These are phyloP conservation scores for Cardiospermum halicacabum DNA, from an alignment of 345 rosid species.

Conservation along the genomic window DNA sequence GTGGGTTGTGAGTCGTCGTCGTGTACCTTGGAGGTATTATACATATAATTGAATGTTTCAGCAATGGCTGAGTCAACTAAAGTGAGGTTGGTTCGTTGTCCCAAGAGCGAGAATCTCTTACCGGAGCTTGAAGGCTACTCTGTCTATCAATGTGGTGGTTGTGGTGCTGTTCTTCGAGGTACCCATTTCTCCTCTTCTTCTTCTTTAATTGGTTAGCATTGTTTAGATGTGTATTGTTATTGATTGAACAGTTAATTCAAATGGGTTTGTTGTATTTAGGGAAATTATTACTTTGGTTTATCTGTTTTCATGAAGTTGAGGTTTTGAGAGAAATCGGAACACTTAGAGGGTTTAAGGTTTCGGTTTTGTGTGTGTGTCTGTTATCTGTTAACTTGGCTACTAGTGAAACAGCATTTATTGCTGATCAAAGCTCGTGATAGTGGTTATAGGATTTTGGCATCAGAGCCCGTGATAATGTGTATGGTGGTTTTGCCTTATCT, in stretches of 20 bases:
- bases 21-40: background rate
- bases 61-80: constrained; percentile 59
- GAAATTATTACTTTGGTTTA: background rate
- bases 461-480: background rate
- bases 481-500: background rate
- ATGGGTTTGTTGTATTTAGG: background rate
- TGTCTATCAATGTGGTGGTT: constrained; percentile 87
- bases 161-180: constrained; percentile 96
- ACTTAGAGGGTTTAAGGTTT: background rate
- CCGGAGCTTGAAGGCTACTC: constrained; percentile 76
- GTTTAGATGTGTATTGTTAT: background rate
- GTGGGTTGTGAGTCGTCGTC: constrained; percentile 9
- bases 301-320: background rate
- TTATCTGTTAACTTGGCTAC: background rate
- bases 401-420: background rate
- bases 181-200: constrained; percentile 13
- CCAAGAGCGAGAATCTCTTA: constrained; percentile 83
- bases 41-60: constrained; percentile 19
- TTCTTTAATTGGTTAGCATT: too few relatives aligned
- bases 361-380: background rate
- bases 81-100: constrained; percentile 79
- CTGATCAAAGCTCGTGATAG: background rate
- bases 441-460: too few relatives aligned
- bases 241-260: background rate
- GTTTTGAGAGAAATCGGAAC: background rate